Conservation (phyloP, 2,329 filamentous ascomycete genomes). For the Botryotinia globosa region DNA sequence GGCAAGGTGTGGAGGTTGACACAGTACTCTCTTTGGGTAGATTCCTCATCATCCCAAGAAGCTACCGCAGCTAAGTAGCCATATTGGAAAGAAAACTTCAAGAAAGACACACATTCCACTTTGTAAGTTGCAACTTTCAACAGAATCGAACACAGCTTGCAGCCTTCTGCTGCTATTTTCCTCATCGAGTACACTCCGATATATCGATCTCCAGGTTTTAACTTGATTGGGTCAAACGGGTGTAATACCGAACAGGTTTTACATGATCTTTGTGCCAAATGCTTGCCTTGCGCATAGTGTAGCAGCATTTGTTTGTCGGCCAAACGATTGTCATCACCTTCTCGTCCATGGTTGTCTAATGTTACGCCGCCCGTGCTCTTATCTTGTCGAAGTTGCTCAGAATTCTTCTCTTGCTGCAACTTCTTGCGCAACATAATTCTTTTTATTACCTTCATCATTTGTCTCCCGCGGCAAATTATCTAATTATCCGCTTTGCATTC, state of each 20-base stretch:
- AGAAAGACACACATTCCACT: background rate
- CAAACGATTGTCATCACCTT: background rate
- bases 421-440: background rate
- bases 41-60: background rate
- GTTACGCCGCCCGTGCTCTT: background rate
- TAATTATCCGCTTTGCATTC: background rate
- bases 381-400: background rate
- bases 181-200: background rate
- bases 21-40: background rate
- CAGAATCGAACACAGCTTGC: background rate
- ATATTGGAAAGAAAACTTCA: background rate
- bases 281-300: background rate
- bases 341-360: background rate
- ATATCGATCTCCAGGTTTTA: background rate
- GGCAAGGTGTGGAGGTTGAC: background rate
- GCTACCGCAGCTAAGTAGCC: background rate
- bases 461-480: background rate
- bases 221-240: background rate
- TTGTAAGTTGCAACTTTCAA: background rate
- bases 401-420: background rate
- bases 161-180: background rate
- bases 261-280: background rate
- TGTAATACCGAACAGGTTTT: background rate
- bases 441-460: background rate
- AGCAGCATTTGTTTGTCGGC: background rate